A percentile compares a stretch with the other conserved stretches of the same genome.
Evolutionary conservation across 2,329 filamentous ascomycete species (phyloP).

Genomic region (Penicillium sp.): DNA sequence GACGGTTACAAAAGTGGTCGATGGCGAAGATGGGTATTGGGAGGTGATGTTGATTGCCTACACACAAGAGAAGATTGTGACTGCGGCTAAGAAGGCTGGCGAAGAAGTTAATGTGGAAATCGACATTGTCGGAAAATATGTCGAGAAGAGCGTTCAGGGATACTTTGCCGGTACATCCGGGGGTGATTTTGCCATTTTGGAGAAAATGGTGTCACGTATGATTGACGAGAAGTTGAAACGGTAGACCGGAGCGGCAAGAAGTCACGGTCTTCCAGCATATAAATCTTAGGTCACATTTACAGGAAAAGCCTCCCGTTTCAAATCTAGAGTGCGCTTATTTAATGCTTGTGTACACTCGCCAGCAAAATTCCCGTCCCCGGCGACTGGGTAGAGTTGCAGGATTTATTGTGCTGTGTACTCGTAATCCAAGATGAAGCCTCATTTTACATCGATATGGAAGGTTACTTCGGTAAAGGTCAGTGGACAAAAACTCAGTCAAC

Average conservation of each 20-base stretch:
- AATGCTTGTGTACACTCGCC: no score
- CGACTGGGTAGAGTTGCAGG: no score
- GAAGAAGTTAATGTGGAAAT: conserved; percentile 89
- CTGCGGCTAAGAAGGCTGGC: conserved; percentile 69
- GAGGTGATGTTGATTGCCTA: conserved; percentile 98
- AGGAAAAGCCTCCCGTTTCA: no score
- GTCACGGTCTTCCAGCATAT: no score
- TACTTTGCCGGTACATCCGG: conserved; percentile 54
- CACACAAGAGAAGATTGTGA: conserved; percentile 86
- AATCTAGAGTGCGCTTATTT: no score
- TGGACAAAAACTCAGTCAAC: no score
- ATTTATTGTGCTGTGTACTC: no score
- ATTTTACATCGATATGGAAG: no score
- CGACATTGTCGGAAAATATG: conserved; percentile 67
- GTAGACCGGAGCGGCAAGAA: conserved; percentile 9
- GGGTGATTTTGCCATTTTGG: conserved; percentile 49
- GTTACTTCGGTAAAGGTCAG: no score
- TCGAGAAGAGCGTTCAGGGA: conserved; percentile 73
- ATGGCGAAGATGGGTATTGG: conserved; percentile 71
- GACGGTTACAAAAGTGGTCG: conserved; percentile 82
- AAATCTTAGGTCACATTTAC: not conserved
- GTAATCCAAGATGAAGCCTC: no score
- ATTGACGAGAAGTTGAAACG: conserved; percentile 62
- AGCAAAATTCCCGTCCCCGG: no score
- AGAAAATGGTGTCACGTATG: conserved; percentile 68